Evolutionary conservation across 1,139 yeast genomes (phyloP).

Genomic region (Hansenula sp.): DNA sequence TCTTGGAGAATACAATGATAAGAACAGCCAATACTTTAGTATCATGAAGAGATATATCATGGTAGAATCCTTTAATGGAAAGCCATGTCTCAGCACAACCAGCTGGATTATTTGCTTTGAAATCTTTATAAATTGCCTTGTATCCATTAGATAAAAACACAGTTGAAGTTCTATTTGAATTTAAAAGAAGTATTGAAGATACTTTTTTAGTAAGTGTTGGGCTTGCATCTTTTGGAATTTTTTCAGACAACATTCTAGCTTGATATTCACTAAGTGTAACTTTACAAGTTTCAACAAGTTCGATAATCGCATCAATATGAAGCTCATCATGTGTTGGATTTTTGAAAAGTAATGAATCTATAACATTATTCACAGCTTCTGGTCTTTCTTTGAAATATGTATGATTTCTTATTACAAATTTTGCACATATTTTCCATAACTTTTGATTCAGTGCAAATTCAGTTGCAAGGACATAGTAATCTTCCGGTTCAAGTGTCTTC

Average conservation of each 20-base stretch:
- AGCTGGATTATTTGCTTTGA: constrained; percentile 18
- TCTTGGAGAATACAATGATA: constrained; percentile 28
- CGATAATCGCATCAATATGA: constrained; percentile 11
- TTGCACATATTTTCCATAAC: too few relatives aligned
- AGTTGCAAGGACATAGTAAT: too few relatives aligned
- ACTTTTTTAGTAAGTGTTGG: too few relatives aligned
- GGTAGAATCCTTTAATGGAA: constrained; percentile 16
- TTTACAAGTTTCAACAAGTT: constrained; percentile 7
- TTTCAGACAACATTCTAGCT: neutral
- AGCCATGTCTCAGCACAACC: constrained; percentile 25
- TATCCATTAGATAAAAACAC: neutral
- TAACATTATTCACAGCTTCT: neutral
- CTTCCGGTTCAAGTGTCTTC: too few relatives aligned
- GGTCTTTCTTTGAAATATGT: too few relatives aligned
- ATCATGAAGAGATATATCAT: constrained; percentile 20
- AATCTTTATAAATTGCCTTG: constrained; percentile 20
- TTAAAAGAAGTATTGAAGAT: neutral
- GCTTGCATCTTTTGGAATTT: constrained; percentile 16
- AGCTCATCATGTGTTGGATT: constrained; percentile 16
- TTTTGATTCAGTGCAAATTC: too few relatives aligned
- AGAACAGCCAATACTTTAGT: constrained; percentile 26
- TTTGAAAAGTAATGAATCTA: constrained; percentile 6
- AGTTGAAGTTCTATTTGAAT: neutral
- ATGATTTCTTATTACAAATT: too few relatives aligned
- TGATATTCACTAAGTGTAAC: constrained; percentile 13